These are phyloP conservation scores for Amanita molliuscula DNA, from an alignment of 768 basidiomycete genomes.

Conservation along the genomic window DNA sequence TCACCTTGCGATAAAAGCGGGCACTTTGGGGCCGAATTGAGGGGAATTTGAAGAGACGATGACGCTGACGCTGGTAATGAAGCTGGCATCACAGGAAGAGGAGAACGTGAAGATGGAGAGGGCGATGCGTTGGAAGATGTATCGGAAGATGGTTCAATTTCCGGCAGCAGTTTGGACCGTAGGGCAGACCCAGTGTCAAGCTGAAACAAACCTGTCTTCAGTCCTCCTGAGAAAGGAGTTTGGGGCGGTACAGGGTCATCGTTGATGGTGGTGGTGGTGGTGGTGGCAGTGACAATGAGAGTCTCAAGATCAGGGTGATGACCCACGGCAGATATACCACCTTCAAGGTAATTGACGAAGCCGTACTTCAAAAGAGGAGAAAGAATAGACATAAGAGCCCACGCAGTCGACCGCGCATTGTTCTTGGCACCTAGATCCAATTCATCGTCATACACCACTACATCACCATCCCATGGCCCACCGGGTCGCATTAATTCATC, in stretches of 20 bases:
- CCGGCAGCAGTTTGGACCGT: constrained; percentile 40
- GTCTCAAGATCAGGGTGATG: constrained; percentile 45
- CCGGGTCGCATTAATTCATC: constrained; percentile 42
- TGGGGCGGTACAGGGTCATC: constrained; percentile 7
- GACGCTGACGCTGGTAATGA: constrained; percentile 17
- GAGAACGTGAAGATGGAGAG: constrained; percentile 31
- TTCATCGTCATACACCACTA: constrained; percentile 70
- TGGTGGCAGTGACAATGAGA: constrained; percentile 36
- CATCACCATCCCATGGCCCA: constrained; percentile 61
- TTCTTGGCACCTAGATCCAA: constrained; percentile 60
- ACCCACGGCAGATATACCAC: constrained; percentile 57
- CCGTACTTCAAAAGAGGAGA: constrained; percentile 45
- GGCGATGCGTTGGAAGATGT: constrained; percentile 24
- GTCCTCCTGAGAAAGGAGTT: constrained; percentile 8
- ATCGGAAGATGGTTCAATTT: constrained; percentile 42
- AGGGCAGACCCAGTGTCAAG: constrained; percentile 50
- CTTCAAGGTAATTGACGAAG: constrained; percentile 57
- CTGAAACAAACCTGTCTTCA: constrained; percentile 47
- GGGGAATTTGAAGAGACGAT: constrained; percentile 13
- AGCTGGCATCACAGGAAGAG: constrained; percentile 48
- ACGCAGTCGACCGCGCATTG: constrained; percentile 47
- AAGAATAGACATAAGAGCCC: constrained; percentile 61
- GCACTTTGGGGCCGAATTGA: constrained; percentile 7
- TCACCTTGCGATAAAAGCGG: constrained; percentile 8
- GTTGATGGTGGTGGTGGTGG: constrained; percentile 18